Conservation (phyloP, 768 basidiomycete species). For the Panaeolus cyanescens region DNA sequence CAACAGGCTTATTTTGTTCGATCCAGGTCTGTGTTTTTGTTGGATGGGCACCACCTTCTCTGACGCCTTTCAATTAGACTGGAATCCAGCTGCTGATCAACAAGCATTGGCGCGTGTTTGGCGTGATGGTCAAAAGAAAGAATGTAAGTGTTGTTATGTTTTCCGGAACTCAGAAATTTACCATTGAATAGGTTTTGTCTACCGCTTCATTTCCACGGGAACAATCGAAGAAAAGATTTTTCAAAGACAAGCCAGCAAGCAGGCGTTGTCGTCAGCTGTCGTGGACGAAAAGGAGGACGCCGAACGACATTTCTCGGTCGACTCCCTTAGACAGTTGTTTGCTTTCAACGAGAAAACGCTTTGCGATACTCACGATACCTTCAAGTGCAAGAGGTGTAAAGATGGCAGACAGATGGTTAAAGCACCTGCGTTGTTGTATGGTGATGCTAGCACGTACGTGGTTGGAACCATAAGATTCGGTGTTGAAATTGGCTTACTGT, state of each 20-base stretch:
- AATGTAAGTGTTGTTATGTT: conserved; percentile 59
- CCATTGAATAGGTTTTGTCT: conserved; percentile 78
- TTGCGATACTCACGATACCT: conserved; percentile 97
- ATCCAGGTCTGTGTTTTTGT: conserved; percentile 64
- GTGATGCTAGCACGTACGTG: conserved; percentile 95
- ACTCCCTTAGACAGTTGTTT: conserved; percentile 89
- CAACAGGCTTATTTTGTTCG: conserved; percentile 93
- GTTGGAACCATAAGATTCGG: background rate
- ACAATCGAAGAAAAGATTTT: conserved; percentile 99
- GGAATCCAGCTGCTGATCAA: conserved; percentile 98
- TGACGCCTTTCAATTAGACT: conserved; percentile 55
- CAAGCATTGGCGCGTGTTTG: conserved; percentile 98
- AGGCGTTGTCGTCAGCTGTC: conserved; percentile 95
- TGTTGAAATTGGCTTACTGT: background rate
- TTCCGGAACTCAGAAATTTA: background rate
- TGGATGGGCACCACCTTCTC: background rate
- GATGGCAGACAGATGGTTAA: conserved; percentile 84
- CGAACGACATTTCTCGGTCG: conserved; percentile 92
- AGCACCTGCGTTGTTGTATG: conserved; percentile 85
- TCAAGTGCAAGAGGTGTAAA: conserved; percentile 93
- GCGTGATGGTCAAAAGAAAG: conserved; percentile 99
- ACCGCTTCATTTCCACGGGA: conserved; percentile 95
- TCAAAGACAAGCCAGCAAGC: conserved; percentile 95
- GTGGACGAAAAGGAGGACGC: conserved; percentile 97
- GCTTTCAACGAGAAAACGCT: conserved; percentile 83